These are phyloP conservation scores for Aspergillus olivimuriae DNA, from an alignment of 495 filamentous ascomycete species.

Conservation along the genomic window DNA sequence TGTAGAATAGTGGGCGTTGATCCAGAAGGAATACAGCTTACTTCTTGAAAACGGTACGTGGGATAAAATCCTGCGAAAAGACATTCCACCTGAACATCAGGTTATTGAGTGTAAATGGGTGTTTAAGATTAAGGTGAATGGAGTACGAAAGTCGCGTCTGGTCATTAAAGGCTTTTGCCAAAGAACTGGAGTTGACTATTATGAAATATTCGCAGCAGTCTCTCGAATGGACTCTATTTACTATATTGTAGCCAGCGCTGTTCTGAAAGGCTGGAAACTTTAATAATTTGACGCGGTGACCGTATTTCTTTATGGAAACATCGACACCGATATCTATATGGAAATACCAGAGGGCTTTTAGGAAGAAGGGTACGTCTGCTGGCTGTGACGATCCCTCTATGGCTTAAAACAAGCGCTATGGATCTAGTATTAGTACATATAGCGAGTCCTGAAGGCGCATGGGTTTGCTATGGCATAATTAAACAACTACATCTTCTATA, in stretches of 20 bases:
- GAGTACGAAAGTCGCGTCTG: conserved; percentile 1
- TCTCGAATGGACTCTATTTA: conserved; percentile 1
- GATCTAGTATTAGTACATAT: background rate
- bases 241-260: background rate
- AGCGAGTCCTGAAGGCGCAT: background rate
- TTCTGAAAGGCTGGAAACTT: conserved; percentile 1
- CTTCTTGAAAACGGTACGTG: conserved; percentile 1
- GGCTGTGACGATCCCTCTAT: conserved; percentile 1
- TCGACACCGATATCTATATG: conserved; percentile 3
- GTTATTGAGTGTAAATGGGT: conserved; percentile 2
- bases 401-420: background rate
- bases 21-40: conserved; percentile 2
- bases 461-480: background rate
- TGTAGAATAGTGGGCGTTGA: conserved; percentile 1
- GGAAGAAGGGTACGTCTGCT: conserved; percentile 4
- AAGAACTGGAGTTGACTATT: background rate
- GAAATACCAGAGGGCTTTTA: background rate
- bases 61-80: background rate
- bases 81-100: background rate
- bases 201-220: conserved; percentile 1
- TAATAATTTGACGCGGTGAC: background rate
- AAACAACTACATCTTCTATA: background rate
- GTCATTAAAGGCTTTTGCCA: conserved; percentile 1
- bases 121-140: background rate
- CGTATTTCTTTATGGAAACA: background rate